Evolutionary conservation across 805 yeast genomes (phyloP), one percentile per base, ranked within the genome.

Genomic region (Lipomyces orientalis): DNA sequence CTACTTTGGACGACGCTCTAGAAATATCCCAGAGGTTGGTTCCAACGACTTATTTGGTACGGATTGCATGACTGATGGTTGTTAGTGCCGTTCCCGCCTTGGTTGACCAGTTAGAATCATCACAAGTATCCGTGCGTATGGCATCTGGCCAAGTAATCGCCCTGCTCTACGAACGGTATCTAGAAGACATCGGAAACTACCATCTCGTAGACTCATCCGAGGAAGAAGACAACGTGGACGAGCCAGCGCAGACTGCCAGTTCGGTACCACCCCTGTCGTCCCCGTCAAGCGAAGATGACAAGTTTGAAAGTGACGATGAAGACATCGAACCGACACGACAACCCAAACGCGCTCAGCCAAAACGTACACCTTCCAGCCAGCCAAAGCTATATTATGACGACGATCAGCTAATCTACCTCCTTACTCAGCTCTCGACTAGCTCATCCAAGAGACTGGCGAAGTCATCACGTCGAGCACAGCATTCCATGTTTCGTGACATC

Each of bases 121-220:
- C 64, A 10, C 63, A 68, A 22, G 22, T 64, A 4, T 39, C 58
- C 8, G 68, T 71, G 5, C 68, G 75, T 4, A 64, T 68, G 58
- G 71, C 74, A 7, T 71, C 75, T 9, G 75, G 75, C 5, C 63
- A 71, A 31, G 74, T 68, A 7, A 68, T 73, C 34, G 75, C 75
- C 8, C 39, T 71, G 6, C 60, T 71, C 12, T 68, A 73, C 39
- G 74, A 71, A 61, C 60, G 66, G 34, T 68, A 59, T 31, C 60
- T 69, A 1, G 66, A 68, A 29, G 67, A 64, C 56, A 60, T 65
- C 9, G 65, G 60, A 5, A 61, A 64, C 49, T 67, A 67, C 55
- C 68, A 64, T 19, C 55, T 57, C 46, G 64, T 58, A 49, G 65
- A 58, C 46, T 58, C 39, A 22, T 52, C 62, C 34, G 64, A 62